phyloP scores from a whole-genome alignment of 2,329 filamentous ascomycete species.

The Trichoderma hamatum region DNA sequence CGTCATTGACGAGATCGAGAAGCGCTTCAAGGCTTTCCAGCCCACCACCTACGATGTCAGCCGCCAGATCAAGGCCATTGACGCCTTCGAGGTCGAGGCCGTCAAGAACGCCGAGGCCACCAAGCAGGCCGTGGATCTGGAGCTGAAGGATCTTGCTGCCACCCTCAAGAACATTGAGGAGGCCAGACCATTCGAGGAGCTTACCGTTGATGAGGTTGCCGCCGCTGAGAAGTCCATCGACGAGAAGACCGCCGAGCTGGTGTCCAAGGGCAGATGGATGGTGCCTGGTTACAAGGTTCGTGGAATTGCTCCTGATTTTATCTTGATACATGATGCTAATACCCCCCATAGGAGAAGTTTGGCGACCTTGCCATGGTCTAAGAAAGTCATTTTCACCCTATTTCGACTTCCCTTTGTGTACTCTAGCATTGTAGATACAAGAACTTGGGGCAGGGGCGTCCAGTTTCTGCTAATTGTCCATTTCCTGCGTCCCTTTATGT shows the following conservation, averaged over 20 bases:
- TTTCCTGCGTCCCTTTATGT: constrained; percentile 14
- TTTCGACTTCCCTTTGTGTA: constrained; percentile 59
- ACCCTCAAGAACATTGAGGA: constrained; percentile 97
- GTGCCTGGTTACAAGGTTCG: constrained; percentile 98
- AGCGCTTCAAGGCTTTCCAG: constrained; percentile 89
- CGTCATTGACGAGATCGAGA: constrained; percentile 95
- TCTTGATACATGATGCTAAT: constrained; percentile 47
- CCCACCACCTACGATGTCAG: constrained; percentile 88
- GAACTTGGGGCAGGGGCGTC: constrained; percentile 41
- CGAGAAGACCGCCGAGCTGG: constrained; percentile 91
- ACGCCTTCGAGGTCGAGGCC: constrained; percentile 96
- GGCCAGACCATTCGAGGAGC: constrained; percentile 91
- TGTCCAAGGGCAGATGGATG: constrained; percentile 97
- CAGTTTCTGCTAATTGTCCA: constrained; percentile 40
- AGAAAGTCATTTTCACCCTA: constrained; percentile 47
- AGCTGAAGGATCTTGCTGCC: constrained; percentile 91
- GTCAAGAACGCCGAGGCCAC: constrained; percentile 96
- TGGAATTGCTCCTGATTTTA: constrained; percentile 19
- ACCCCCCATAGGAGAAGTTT: constrained; percentile 82
- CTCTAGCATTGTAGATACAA: constrained; percentile 73
- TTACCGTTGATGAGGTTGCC: constrained; percentile 96
- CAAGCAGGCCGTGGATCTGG: constrained; percentile 92
- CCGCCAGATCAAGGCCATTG: constrained; percentile 96
- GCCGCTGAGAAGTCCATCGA: constrained; percentile 95
- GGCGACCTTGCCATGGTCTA: constrained; percentile 95